A percentile compares a stretch with the other conserved stretches of the same genome.
Evolutionary conservation across 495 filamentous ascomycete species (phyloP).

Genomic region (Immersiella caudata): DNA sequence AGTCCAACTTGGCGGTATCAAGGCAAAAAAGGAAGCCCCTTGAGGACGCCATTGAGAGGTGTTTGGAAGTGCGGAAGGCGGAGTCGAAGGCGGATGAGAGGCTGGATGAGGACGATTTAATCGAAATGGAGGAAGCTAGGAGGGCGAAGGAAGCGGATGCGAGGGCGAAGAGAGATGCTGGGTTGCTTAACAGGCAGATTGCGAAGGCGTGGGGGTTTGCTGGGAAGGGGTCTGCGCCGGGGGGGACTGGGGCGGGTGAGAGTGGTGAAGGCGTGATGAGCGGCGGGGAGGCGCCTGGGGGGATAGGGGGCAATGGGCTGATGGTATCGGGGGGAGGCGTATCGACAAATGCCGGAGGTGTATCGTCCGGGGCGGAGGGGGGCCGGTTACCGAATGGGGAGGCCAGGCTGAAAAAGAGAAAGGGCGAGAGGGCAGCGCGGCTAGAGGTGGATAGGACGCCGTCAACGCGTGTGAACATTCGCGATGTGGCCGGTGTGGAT

Average conservation of each 20-base stretch:
- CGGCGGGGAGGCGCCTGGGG: neutral
- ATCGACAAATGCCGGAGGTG: neutral
- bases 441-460: conserved; percentile 63
- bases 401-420: conserved; percentile 67
- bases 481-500: conserved; percentile 85
- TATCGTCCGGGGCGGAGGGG: neutral
- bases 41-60: conserved; percentile 84
- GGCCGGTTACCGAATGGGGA: conserved; percentile 66
- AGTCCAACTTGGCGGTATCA: conserved; percentile 82
- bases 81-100: conserved; percentile 63
- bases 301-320: conserved; percentile 3
- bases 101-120: conserved; percentile 63
- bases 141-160: conserved; percentile 26
- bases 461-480: conserved; percentile 73
- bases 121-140: conserved; percentile 58
- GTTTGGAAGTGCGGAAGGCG: conserved; percentile 71
- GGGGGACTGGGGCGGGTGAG: neutral
- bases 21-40: conserved; percentile 77
- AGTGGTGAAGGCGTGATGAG: neutral
- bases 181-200: conserved; percentile 41
- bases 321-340: neutral
- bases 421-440: conserved; percentile 39
- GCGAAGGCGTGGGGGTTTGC: conserved; percentile 62
- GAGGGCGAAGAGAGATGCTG: conserved; percentile 31
- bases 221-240: conserved; percentile 17